Evolutionary conservation across 345 rosid species (phyloP), one percentile per base, ranked within the genome.

Genomic region (Lepidium aucheri): DNA sequence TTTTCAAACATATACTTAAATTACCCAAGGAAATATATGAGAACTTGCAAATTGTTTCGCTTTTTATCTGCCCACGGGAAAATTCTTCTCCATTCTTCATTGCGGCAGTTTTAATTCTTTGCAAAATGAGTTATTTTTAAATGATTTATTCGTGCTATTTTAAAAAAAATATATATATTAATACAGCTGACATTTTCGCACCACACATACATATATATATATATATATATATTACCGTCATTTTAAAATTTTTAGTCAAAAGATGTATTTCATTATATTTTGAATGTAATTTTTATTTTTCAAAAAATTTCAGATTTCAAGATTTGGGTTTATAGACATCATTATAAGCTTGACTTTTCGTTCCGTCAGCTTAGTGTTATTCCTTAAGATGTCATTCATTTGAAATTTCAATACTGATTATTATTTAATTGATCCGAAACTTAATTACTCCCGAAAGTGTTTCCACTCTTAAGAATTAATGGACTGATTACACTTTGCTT

Each of bases 1-100:
- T 26, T 3, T 3, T 4, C 5, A 26, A 26, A 4, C 6, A 26
- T 26, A 24, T 3, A 26, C 30, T 26, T 26, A 4, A 26, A 26
- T 26, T 26, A 4, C 30, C 30, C 30, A 26, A 26, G 30, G 30
- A 3, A 26, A 26, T 26, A 26, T 1, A 26, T 26, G 30, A 4
- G 30, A 4, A 26, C 30, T 26, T 26, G 6, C 30, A 26, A 26
- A 26, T 26, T 26, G 3, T 26, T 26, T 26, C 3, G 5, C 6
- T 26, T 26, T 26, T 26, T 26, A 41, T 62, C 28, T 40, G 35
- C 40, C 42, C 11, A 45, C 26, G 13, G 36, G 16, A 20, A n/a
- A 38, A n/a, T n/a, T n/a, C 55, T 61, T 53, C 55, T 70, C 13
- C 28, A 36, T n/a, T n/a, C n/a, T n/a, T n/a, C n/a, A 41, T 51